These are phyloP conservation scores for Boletellus deceptivus DNA, from an alignment of 1,284 basidiomycete species.

Conservation along the genomic window DNA sequence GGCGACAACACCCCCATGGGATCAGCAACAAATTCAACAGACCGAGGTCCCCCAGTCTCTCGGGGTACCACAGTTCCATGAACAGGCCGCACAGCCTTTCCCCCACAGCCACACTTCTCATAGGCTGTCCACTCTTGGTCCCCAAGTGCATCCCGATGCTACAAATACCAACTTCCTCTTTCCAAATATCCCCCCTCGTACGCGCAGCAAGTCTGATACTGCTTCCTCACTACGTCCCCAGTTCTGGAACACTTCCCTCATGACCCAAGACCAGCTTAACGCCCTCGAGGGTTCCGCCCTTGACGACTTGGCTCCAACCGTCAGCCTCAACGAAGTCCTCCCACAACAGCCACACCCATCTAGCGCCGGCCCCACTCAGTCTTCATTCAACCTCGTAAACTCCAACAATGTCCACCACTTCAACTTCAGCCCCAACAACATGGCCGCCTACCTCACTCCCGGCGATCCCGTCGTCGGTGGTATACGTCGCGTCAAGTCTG, in stretches of 20 bases:
- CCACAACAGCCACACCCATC: constrained; percentile 34
- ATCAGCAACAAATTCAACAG: constrained; percentile 37
- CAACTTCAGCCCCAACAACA: constrained; percentile 27
- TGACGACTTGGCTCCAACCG: constrained; percentile 38
- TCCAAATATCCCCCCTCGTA: constrained; percentile 37
- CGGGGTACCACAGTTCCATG: constrained; percentile 31
- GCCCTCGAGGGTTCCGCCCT: constrained; percentile 31
- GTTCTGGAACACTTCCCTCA: constrained; percentile 45
- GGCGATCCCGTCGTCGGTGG: constrained; percentile 31
- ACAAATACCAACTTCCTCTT: constrained; percentile 39
- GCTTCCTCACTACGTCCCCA: constrained; percentile 49
- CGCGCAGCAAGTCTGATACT: constrained; percentile 62
- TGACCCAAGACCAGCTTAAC: constrained; percentile 34
- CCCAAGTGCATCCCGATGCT: constrained; percentile 34
- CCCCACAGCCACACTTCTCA: constrained; percentile 35
- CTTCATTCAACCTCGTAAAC: constrained; percentile 27
- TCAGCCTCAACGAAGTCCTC: constrained; percentile 50
- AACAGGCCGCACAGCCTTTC: constrained; percentile 32
- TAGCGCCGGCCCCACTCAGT: constrained; percentile 18
- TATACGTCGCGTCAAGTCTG: constrained; percentile 53
- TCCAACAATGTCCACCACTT: constrained; percentile 25
- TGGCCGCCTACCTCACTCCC: constrained; percentile 47
- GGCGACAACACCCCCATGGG: constrained; percentile 33
- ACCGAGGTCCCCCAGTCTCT: constrained; percentile 31
- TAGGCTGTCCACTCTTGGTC: constrained; percentile 33